Evolutionary conservation across 805 yeast species (phyloP), one percentile per base, ranked within the genome.

Genomic region (Torulaspora delbrueckii): DNA sequence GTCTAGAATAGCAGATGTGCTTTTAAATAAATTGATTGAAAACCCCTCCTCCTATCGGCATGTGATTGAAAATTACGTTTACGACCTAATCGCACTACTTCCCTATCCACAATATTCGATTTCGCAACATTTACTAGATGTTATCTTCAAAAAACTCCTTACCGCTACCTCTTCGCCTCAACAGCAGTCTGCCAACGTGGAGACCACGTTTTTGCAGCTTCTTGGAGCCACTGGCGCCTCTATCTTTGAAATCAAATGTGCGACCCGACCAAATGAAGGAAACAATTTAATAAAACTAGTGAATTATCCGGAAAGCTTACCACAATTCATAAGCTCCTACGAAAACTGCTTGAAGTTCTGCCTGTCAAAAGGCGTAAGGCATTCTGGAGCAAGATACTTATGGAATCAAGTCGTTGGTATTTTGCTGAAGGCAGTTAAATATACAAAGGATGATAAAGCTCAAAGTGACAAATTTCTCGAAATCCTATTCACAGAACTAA

Each of bases 81-180:
- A 75, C 35, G 96, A 86, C 54, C 62, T 85, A 16, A 46, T 79
- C 6, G 49, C 57, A 0, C 60, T 84, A 43, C 55, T 84, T 8
- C 60, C 67, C 1, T 62, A 62, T 7, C 86, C 88, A 0, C 82
- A 79, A 44, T 86, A 83, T 78, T 71, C 87, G 0, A 78, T 77
- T 0, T 72, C 82, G 1, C 85, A 78, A 48, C 52, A 69, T 0
- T 52, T 84, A 12, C 60, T 84, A 5, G 58, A 57, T 6, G 68
- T 79, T 1, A 44, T 82, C 2, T 64, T 75, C 55, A 71, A 67
- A 32, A 65, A 72, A 5, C 56, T 82, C 18, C 57, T 80, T 40
- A 53, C 51, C 16, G 58, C 70, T 1, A 66, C 74, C 48, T 66
- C 59, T 8, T 54, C 68, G 5, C 48, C 71, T 2, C 72, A 71